Base-by-base conservation (phyloP, 169 alveolate species). In the Eimeria necatrix region DNA sequence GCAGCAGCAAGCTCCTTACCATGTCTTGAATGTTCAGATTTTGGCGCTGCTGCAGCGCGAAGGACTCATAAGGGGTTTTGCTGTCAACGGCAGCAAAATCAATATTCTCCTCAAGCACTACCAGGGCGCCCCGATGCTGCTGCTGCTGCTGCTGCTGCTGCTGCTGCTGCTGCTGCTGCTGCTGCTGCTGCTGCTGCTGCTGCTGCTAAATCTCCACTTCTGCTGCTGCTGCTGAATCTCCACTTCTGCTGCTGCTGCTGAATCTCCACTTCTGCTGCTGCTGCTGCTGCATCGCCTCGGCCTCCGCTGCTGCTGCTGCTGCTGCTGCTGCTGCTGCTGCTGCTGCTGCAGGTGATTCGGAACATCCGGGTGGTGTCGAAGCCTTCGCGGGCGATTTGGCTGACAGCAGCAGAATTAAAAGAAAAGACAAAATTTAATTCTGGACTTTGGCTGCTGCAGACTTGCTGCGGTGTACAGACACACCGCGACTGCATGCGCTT, bases 321-420 rank as follows among this genome's bases (percentile, higher is more conserved):
- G 41, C 78, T 14, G 78, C 14, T n/a, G 12, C 78, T 68, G 78
- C 32, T 14, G 78, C 41, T 32, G 41, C 41, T 32, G 41, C 41
- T 32, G 41, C 41, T 32, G 41, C 41, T 32, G 41, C 86, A 91
- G 93, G 91, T 74, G 68, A 97, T 97, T 20, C 95, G 98, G 56
- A 97, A 98, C 84, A 94, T 98, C 24, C 97, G 98, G 26, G 99
- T 98, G 49, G 98, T 98, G 41, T 98, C 99, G 48, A 98, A 98
- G 92, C 99, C 99, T 8, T 97, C 98, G 86, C 95, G 99, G 24
- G 99, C 97, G 93, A 98, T 98, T 26, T 98, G 99, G 99, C 96
- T 98, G 89, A 96, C 98, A 48, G 99, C 99, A 9, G 98, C 97
- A 89, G 99, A 98, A 90, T 95, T 98, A 56, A 97, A 97, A 89